Base-by-base conservation (phyloP, 345 rosid genomes). In the Hibiscus trionum region DNA sequence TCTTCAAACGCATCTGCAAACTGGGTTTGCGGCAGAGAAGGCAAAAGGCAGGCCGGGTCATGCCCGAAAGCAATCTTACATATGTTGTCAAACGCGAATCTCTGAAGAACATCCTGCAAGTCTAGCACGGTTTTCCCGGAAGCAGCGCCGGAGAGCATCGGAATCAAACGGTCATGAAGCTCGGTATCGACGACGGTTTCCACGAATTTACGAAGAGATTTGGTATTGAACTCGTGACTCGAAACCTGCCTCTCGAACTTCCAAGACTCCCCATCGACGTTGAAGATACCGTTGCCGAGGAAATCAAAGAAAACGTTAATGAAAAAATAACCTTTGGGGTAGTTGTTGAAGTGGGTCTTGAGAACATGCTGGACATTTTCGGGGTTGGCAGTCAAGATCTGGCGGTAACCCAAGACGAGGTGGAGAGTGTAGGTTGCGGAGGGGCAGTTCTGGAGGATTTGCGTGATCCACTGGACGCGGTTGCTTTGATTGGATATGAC, bases 231-330 rank as follows among this genome's bases (percentile, higher is more conserved):
- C 67, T 92, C 94, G 16, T 84, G 85, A 75, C 96, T 92, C 0
- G 91, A 80, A 68, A 87, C 83, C 63, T 79, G 61, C 11, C 61
- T 57, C 61, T 57, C 15, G 61, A 57, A 24, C 15, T 57, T 87
- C 96, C 91, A 90, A 58, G 77, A 62, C 0, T 82, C 89, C 0
- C 89, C 97, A 39, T 92, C 88, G 2, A 77, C 75, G 73, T 87
- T 89, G 70, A 92, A 90, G 69, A 90, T 88, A 21, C 98, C 97
- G 3, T 79, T 71, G 24, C 98, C 92, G 1, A 90, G 91, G 66
- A 93, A 76, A 81, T 90, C 95, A 2, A 65, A 80, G 7, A 89
- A 84, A 50, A 31, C 3, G 2, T 55, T 16, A 17, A 74, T 77
- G 7, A 74, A 74, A 3, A 47, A 44, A 1, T 44, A 69, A 1